Evolutionary conservation across 176 grass and related monocot genomes (phyloP), one percentile per base, ranked within the genome.

Genomic region (Luzula sylvatica): DNA sequence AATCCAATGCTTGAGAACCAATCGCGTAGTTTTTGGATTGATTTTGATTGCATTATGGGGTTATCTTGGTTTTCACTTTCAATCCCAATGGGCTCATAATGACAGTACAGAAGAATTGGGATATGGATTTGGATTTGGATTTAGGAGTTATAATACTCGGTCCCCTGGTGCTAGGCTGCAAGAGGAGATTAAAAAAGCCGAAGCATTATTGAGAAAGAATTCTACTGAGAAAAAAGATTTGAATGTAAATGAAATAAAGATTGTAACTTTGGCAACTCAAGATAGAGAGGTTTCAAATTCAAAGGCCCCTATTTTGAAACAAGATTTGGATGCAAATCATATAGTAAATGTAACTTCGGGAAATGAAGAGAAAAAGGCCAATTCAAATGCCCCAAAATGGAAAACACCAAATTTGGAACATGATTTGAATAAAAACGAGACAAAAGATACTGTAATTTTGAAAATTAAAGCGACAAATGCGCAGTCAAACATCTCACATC

Each of bases 61-160:
- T n/a, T 80, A 74, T 23, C 54, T 80, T 44, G 77, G 69, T 3
- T 80, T 80, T 61, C 69, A 69, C 63, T 38, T 80, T 53, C 77
- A 80, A 42, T 80, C 77, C 15, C 61, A 55, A 25, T 80, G 77
- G 69, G 70, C 77, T 67, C 77, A 73, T 50, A 60, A 59, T 56
- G 63, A 65, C 16, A 15, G 47, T 24, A 12, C 40, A 23, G 50
- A 64, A 26, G 52, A 35, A 58, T n/a, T n/a, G n/a, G n/a, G n/a
- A n/a, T n/a, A n/a, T n/a, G n/a, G n/a, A n/a, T n/a, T n/a, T n/a
- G 71, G 28, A 1, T 58, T 26, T 26, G 15, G 19, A 30, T 23
- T 65, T 58, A 16, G 28, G 8, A 55, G 38, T 26, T 42, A 58
- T 15, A 73, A 69, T 26, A 52, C 6, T 30, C 46, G 61, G 46